Conservation (phyloP, 2,329 filamentous ascomycete species). For the Elsinoe perseae region DNA sequence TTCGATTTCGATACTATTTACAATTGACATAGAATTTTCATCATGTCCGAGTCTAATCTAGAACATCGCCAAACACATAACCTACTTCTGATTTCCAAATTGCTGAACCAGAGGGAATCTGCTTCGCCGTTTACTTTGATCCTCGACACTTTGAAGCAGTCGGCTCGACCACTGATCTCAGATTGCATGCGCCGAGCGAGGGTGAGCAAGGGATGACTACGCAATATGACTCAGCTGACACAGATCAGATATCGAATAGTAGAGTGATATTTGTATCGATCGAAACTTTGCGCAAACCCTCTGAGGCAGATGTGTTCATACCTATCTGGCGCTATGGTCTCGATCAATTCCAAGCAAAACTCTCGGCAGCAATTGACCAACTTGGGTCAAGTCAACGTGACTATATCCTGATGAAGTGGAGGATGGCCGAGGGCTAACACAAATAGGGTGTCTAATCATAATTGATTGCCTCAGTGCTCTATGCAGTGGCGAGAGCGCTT, state of each 20-base stretch:
- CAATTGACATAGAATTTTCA: background rate
- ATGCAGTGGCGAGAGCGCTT: slow-evolving; percentile 44
- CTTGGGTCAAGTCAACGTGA: slow-evolving; percentile 8
- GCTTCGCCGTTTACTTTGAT: slow-evolving; percentile 81
- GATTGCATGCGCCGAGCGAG: slow-evolving; percentile 72
- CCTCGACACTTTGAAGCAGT: slow-evolving; percentile 78
- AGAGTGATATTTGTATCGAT: slow-evolving; percentile 73
- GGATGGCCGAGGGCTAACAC: slow-evolving; percentile 4
- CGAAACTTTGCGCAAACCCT: slow-evolving; percentile 59
- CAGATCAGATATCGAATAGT: slow-evolving; percentile 50
- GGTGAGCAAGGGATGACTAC: slow-evolving; percentile 42
- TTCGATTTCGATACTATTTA: background rate
- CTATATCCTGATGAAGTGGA: background rate
- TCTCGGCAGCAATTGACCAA: background rate
- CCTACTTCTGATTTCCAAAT: slow-evolving; percentile 71
- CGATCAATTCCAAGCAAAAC: slow-evolving; percentile 22
- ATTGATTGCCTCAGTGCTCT: slow-evolving; percentile 73
- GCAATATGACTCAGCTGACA: background rate
- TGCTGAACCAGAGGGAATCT: slow-evolving; percentile 69
- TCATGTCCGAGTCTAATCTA: slow-evolving; percentile 51
- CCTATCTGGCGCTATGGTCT: slow-evolving; percentile 27
- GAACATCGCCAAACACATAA: slow-evolving; percentile 75
- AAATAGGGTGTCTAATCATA: slow-evolving; percentile 61
- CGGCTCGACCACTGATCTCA: slow-evolving; percentile 57
- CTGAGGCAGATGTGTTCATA: slow-evolving; percentile 60